These are phyloP conservation scores for Starmerella vitae DNA, from an alignment of 805 yeast genomes.

Conservation along the genomic window DNA sequence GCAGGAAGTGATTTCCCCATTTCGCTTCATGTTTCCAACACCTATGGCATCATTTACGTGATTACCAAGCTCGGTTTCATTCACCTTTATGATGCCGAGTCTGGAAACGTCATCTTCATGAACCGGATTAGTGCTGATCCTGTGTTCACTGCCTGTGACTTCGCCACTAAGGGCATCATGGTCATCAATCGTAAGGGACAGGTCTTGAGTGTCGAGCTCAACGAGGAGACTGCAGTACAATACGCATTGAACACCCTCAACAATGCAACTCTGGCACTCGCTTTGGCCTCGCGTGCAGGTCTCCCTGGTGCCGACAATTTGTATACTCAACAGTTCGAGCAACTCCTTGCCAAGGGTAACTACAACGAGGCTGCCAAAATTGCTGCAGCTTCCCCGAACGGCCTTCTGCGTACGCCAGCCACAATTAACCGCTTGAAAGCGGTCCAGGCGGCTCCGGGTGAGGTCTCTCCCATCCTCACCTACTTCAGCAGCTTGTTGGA, in stretches of 20 bases:
- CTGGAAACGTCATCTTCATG: constrained; percentile 84
- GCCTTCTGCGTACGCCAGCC: constrained; percentile 71
- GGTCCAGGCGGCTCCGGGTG: constrained; percentile 85
- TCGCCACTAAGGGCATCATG: constrained; percentile 66
- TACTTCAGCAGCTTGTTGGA: constrained; percentile 85
- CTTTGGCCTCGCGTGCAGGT: constrained; percentile 89
- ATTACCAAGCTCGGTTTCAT: constrained; percentile 94
- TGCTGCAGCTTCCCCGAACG: constrained; percentile 86
- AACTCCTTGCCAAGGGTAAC: constrained; percentile 68
- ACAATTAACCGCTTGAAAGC: constrained; percentile 86
- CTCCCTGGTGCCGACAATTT: constrained; percentile 93
- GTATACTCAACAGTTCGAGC: constrained; percentile 83
- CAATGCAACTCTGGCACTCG: constrained; percentile 73
- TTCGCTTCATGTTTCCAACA: constrained; percentile 69
- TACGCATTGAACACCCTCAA: constrained; percentile 77
- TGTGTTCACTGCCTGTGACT: constrained; percentile 78
- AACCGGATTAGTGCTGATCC: constrained; percentile 94
- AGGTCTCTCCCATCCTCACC: constrained; percentile 84
- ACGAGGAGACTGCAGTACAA: constrained; percentile 73
- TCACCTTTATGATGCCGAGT: constrained; percentile 85
- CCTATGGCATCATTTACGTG: constrained; percentile 75
- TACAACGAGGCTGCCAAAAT: constrained; percentile 88
- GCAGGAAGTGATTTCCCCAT: constrained; percentile 95
- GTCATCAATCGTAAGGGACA: constrained; percentile 93
- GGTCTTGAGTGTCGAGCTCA: constrained; percentile 80